Evolutionary conservation across 2,329 filamentous ascomycete species (phyloP), one percentile per base, ranked within the genome.

Genomic region (Thelonectria rubi): DNA sequence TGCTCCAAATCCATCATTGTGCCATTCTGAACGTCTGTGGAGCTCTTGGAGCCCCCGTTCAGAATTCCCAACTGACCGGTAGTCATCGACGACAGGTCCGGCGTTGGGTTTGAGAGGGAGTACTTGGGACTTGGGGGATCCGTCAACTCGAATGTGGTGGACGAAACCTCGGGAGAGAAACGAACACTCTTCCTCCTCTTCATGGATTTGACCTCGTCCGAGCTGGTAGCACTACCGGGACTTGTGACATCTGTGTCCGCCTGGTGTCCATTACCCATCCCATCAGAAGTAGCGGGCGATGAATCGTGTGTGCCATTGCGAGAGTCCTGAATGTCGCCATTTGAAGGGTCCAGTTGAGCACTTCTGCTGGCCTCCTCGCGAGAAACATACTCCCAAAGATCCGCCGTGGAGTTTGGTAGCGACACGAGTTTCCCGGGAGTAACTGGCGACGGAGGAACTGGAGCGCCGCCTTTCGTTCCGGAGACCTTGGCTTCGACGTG

Each of bases 121-220:
- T 72, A 77, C 63, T 72, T 79, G 18, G 79, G 82, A 64, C 79
- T 86, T 5, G 81, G 86, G 11, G 85, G 84, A 40, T 87, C 84
- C 0, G 76, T 76, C 18, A 79, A 73, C 46, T 82, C 71, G 63
- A 88, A 88, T 0, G 88, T 88, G 2, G 87, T 85, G 9, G 88
- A 87, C 69, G 90, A 84, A 1, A 91, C 86, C 14, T 82, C 84
- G 1, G 89, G 85, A 3, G 90, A 91, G 69, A 92, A 92, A 9
- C 88, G 85, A 2, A 92, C 90, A 56, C 85, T 89, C 77, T 92
- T 93, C 42, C 77, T 78, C 37, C 81, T 78, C 68, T 81, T 84
- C 7, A 71, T 43, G 0, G 64, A 43, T 26, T 69, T 71, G 2
- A 55, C 50, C 7, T 40, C 55, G 15, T 72, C 72, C n/a, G 55